Base-by-base conservation (phyloP, 768 basidiomycete genomes). In the Pilatotrama ljubarskyi region DNA sequence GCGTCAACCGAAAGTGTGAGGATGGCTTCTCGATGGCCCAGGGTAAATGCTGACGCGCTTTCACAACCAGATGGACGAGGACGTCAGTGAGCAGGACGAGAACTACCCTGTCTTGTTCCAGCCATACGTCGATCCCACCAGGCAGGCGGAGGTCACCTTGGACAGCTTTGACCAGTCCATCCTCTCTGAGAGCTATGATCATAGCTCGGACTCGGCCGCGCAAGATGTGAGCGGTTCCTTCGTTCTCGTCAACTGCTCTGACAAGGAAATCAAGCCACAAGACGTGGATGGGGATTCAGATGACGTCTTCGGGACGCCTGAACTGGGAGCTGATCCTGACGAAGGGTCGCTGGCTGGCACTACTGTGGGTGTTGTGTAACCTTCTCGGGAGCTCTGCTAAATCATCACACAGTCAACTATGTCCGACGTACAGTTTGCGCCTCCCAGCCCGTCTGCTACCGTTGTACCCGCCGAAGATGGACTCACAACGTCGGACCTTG, bases 191-290 rank as follows among this genome's bases (percentile, higher is more conserved):
- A 22, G 14, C 24, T 36, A n/a, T 22, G 22, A 53, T 7, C 10
- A 2, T 7, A 22, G 17, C 1, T n/a, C 24, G 10, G 13, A 41
- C 25, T 10, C 20, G 17, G 36, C 46, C 11, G 44, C 8, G 18
- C 58, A 48, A 13, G 58, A 59, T 22, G 29, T 17, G 35, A 53
- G 58, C 20, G 43, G 51, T 37, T 59, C 58, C 26, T 59, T 59
- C 37, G 38, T 53, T 17, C 46, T 59, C 24, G 24, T 59, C 51
- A 22, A 53, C 24, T 3, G 6, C 22, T 48, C 48, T 11, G 38
- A 41, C 17, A 18, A 5, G 6, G 47, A 13, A 15, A 24, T 20
- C 3, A 43, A 32, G 37, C 14, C n/a, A 8, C 42, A 10, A n/a
- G 25, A 29, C n/a, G 8, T 20, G 36, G 53, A 60, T 10, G 52